A percentile compares a stretch with the other conserved stretches of the same genome.
phyloP scores from a whole-genome alignment of 164 flowering plant species.

The Stephania cephalantha region DNA sequence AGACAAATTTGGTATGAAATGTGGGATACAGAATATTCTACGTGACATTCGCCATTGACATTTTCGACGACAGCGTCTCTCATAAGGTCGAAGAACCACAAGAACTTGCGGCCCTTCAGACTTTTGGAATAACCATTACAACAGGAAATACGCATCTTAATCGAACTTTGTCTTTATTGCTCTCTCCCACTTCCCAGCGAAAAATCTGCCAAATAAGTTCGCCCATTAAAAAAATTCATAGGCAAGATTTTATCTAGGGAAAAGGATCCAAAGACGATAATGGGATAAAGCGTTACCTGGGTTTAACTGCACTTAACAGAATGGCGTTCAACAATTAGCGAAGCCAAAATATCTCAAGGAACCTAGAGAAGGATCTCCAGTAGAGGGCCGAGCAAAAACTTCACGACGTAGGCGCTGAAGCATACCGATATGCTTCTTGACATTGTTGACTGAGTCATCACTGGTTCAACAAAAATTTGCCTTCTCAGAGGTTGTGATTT shows the following conservation, averaged over 20 bases:
- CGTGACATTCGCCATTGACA: not conserved
- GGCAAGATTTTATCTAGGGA: not conserved
- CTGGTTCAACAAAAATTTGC: constrained; percentile 26
- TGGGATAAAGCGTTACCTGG: not conserved
- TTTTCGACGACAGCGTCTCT: not conserved
- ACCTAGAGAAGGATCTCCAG: constrained; percentile 5
- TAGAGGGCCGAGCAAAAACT: constrained; percentile 27
- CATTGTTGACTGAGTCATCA: constrained; percentile 36
- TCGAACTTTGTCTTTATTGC: not conserved
- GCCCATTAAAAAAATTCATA: not conserved
- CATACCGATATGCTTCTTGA: constrained; percentile 43
- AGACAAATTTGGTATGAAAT: not conserved
- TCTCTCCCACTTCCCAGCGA: not conserved
- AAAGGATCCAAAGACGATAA: not conserved
- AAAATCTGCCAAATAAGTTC: not conserved
- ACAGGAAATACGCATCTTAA: not conserved
- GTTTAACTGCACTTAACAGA: not conserved
- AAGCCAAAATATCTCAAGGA: not conserved
- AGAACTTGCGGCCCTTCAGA: not conserved
- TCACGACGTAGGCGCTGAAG: constrained; percentile 45
- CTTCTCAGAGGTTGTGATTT: not conserved
- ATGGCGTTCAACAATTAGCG: not conserved
- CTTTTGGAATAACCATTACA: not conserved
- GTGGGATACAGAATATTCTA: not conserved
- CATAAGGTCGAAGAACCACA: not conserved